A percentile compares a stretch with the other conserved stretches of the same genome.
Evolutionary conservation across 2,329 filamentous ascomycete genomes (phyloP).

Genomic region (Hypoxylon sp.): DNA sequence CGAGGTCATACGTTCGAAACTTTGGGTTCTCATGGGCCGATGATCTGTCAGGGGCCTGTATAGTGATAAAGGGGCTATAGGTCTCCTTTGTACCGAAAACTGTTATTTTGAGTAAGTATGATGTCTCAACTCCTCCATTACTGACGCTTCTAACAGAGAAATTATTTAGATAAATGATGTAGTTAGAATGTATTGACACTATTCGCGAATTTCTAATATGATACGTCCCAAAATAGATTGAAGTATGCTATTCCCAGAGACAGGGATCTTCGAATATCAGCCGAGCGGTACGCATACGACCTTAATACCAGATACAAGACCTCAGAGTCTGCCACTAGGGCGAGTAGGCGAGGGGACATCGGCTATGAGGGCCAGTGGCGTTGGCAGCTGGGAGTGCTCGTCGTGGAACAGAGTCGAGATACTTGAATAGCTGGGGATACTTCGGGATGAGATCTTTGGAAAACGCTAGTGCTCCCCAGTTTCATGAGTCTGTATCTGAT

Average conservation of each 20-base stretch:
- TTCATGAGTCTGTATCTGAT: not conserved
- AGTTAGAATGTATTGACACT: not conserved
- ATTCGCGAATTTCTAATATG: too few relatives aligned
- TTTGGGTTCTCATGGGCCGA: slow-evolving; percentile 16
- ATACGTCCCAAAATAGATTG: too few relatives aligned
- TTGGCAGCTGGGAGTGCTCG: too few relatives aligned
- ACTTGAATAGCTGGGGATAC: not conserved
- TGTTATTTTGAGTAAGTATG: not conserved
- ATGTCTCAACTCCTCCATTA: not conserved
- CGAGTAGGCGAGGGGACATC: not conserved
- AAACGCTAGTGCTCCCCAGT: not conserved
- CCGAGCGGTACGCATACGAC: too few relatives aligned
- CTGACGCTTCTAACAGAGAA: not conserved
- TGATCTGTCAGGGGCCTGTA: not conserved
- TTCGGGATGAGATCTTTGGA: not conserved
- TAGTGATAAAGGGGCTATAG: not conserved
- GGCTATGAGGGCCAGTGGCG: too few relatives aligned
- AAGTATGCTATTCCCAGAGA: too few relatives aligned
- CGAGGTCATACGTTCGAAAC: slow-evolving; percentile 10
- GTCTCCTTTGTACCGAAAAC: not conserved
- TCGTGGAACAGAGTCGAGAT: not conserved
- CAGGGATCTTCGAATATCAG: too few relatives aligned
- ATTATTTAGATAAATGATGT: not conserved
- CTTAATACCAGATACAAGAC: too few relatives aligned
- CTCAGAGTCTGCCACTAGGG: not conserved